These are phyloP conservation scores for Pythium biforme DNA, from an alignment of 352 stramenopile genomes.

Conservation along the genomic window DNA sequence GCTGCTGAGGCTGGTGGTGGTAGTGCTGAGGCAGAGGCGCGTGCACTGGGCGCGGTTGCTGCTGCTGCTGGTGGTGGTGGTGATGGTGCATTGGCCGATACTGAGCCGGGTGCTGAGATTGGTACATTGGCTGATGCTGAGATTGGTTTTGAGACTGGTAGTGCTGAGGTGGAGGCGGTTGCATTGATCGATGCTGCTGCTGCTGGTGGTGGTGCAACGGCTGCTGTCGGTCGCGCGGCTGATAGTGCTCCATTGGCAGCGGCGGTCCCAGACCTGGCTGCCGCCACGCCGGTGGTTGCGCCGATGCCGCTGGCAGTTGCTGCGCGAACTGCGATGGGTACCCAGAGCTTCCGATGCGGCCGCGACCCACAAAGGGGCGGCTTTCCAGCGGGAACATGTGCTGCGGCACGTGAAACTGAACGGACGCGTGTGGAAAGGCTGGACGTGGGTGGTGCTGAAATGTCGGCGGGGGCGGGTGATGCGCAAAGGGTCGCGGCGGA, in stretches of 20 bases:
- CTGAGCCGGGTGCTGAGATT: too few species aligned
- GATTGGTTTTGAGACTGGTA: too few species aligned
- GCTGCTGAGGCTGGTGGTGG: neutral
- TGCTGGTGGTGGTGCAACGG: too few species aligned
- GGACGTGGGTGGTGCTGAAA: too few species aligned
- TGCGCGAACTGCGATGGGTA: neutral
- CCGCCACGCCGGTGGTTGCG: neutral
- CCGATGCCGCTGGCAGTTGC: neutral
- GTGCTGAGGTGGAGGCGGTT: neutral
- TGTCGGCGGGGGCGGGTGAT: too few species aligned
- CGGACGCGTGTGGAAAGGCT: too few species aligned
- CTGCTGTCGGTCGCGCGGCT: neutral
- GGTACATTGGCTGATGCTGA: neutral
- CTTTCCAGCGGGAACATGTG: too few species aligned
- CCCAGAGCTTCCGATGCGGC: too few species aligned
- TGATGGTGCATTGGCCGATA: neutral
- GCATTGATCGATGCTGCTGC: neutral
- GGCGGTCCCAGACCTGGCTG: neutral
- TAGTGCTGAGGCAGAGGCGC: neutral
- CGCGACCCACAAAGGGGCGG: too few species aligned
- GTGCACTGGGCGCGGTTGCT: neutral
- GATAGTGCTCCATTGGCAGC: neutral
- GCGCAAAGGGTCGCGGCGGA: too few species aligned
- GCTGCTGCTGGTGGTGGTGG: neutral
- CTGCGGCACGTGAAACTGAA: too few species aligned